Base-by-base conservation (phyloP, 1,284 basidiomycete genomes). In the Singerocomus rubriflavus region DNA sequence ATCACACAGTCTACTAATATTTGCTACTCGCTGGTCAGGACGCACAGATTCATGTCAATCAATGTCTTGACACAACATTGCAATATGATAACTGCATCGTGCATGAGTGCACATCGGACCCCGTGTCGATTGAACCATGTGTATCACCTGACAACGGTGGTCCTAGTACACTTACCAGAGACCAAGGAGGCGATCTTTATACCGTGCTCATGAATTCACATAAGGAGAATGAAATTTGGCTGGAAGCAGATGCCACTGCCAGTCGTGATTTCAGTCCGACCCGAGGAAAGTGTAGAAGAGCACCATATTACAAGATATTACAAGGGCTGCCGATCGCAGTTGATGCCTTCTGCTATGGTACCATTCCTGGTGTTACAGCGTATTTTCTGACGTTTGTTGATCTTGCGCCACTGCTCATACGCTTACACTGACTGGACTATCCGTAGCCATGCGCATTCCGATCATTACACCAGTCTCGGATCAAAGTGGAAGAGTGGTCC, bases 321-420 rank as follows among this genome's bases (percentile, higher is more conserved):
- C 90, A 93, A 57, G 96, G 97, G 3, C 98, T 98, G 94, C 93
- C 95, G 1, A 91, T 98, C 40, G 89, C 93, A 6, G 94, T 98
- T 0, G 96, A 98, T 63, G 94, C 93, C 1, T 98, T 98, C 68
- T 82, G 88, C 42, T 98, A 96, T 66, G 94, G 94, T 3, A 75
- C 77, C n/a, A 93, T 98, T 48, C 91, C 93, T 7, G 84, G 82
- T 10, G 84, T 97, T 11, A 88, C 79, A 4, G 92, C 92, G 0
- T 96, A 97, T 68, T 93, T 96, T 59, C 71, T 97, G 55, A 93
- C 87, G 91, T 89, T 57, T 49, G 48, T 56, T 50, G 31, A 21
- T 41, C 50, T 29, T 16, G 4, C 6, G 4, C n/a, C 11, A 17
- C 14, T 34, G 27, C 35, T 8, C 3, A 3, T 36, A 27, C 14